Percentiles rank a stretch among this genome's conserved stretches.
Evolutionary conservation across 371 early-diverging fungal species (phyloP).

Genomic region (Mycotypha africana): DNA sequence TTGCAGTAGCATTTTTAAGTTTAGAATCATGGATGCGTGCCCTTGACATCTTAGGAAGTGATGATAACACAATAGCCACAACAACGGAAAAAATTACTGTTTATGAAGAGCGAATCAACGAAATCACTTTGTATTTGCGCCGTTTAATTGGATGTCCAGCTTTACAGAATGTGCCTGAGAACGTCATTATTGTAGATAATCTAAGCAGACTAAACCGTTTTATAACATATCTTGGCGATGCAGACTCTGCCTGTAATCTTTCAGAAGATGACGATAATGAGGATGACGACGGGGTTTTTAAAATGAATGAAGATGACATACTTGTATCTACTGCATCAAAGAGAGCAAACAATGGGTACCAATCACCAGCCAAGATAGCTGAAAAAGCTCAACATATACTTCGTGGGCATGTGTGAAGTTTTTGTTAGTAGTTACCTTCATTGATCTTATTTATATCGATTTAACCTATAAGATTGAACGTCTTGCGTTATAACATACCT

Average conservation of each 20-base stretch:
- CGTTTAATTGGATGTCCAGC: conserved; percentile 26
- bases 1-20: conserved; percentile 27
- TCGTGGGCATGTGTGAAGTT: conserved; percentile 26
- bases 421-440: too few relatives aligned
- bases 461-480: too few relatives aligned
- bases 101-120: conserved; percentile 6
- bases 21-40: conserved; percentile 37
- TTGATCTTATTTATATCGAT: too few relatives aligned
- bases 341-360: conserved; percentile 2
- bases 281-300: not conserved
- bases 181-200: conserved; percentile 22
- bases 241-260: conserved; percentile 28
- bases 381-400: conserved; percentile 32
- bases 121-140: conserved; percentile 16
- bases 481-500: too few relatives aligned
- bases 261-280: conserved; percentile 13
- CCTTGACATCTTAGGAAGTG: conserved; percentile 3
- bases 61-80: too few relatives aligned
- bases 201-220: conserved; percentile 21
- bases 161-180: conserved; percentile 7
- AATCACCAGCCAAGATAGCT: conserved; percentile 14
- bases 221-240: conserved; percentile 24
- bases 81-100: conserved; percentile 8
- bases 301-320: conserved; percentile 1
- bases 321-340: too few relatives aligned